phyloP scores from a whole-genome alignment of 169 alveolate genomes.

The Eimeria praecox region DNA sequence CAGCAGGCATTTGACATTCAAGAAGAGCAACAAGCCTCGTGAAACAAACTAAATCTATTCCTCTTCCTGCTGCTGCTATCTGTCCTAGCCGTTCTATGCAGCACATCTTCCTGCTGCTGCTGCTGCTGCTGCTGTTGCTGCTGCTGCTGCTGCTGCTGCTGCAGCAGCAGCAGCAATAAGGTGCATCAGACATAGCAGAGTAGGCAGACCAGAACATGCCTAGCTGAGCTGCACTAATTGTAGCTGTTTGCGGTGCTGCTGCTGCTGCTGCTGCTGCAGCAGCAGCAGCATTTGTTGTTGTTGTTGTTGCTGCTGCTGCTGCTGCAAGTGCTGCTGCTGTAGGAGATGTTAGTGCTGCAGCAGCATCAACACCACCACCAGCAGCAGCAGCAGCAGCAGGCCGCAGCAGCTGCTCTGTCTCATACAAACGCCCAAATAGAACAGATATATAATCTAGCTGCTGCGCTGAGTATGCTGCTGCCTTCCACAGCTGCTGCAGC shows the following conservation, averaged over 20 bases:
- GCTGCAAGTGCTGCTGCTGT: no score
- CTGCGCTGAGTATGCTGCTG: slow-evolving; percentile 21
- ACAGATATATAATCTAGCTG: slow-evolving; percentile 36
- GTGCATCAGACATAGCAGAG: slow-evolving; percentile 57
- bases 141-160: slow-evolving; percentile 16
- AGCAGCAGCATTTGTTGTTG: slow-evolving; percentile 16
- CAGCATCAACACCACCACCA: no score
- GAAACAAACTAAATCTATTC: slow-evolving; percentile 24
- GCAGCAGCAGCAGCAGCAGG: not conserved
- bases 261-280: slow-evolving; percentile 26
- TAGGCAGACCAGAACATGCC: slow-evolving; percentile 64
- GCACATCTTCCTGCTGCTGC: not conserved
- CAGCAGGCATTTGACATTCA: slow-evolving; percentile 61
- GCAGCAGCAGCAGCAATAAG: slow-evolving; percentile 50
- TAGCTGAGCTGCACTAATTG: slow-evolving; percentile 35
- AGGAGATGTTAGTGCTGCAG: no score
- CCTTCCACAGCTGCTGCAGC: slow-evolving; percentile 52
- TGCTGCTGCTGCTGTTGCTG: slow-evolving; percentile 54
- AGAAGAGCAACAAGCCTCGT: slow-evolving; percentile 66
- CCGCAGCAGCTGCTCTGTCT: not conserved
- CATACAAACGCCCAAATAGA: slow-evolving; percentile 9
- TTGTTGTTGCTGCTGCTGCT: slow-evolving; percentile 10
- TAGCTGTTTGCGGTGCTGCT: not conserved
- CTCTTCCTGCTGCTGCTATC: slow-evolving; percentile 27
- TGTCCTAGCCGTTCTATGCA: slow-evolving; percentile 39